These are phyloP conservation scores for Halteria grandinella DNA, from an alignment of 73 alveolate genomes.

Conservation along the genomic window DNA sequence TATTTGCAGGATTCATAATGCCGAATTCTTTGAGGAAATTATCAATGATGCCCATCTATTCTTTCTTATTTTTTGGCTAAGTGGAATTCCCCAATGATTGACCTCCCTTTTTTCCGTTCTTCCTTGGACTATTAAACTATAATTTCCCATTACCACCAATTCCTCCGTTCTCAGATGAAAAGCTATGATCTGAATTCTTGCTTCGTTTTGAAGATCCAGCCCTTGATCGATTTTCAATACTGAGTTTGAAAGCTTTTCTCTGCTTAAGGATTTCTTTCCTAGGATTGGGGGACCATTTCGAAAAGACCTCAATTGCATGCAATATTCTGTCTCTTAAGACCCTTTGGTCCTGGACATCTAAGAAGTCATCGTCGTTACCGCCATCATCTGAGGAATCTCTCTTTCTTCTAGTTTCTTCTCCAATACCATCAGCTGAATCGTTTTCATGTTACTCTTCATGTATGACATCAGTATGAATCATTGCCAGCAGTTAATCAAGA, in stretches of 20 bases:
- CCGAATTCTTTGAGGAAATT: slow-evolving; percentile 14
- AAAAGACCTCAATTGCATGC: slow-evolving; percentile 43
- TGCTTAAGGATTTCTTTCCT: slow-evolving; percentile 41
- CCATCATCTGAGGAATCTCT: slow-evolving; percentile 51
- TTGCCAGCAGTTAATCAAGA: slow-evolving; percentile 19
- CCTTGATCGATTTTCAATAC: slow-evolving; percentile 22
- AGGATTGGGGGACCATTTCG: slow-evolving; percentile 46
- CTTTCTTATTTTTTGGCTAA: not conserved
- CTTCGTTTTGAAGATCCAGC: slow-evolving; percentile 29
- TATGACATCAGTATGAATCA: slow-evolving; percentile 4
- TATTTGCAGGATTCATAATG: not conserved
- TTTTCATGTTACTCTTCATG: slow-evolving; percentile 13
- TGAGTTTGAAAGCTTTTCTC: slow-evolving; percentile 6
- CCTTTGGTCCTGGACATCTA: slow-evolving; percentile 8
- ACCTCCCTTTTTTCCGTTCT: not conserved
- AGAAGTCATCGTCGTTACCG: too few species aligned
- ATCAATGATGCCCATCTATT: slow-evolving; percentile 23
- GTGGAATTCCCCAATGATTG: not conserved
- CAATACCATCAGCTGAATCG: slow-evolving; percentile 5
- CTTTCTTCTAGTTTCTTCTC: slow-evolving; percentile 29
- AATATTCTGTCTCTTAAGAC: slow-evolving; percentile 32
- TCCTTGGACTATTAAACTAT: not conserved
- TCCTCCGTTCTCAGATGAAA: not conserved
- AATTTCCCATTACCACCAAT: not conserved
- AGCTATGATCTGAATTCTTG: slow-evolving; percentile 1